Conservation (phyloP, 371 early-diverging fungal species). For the Parasitella parasitica region DNA sequence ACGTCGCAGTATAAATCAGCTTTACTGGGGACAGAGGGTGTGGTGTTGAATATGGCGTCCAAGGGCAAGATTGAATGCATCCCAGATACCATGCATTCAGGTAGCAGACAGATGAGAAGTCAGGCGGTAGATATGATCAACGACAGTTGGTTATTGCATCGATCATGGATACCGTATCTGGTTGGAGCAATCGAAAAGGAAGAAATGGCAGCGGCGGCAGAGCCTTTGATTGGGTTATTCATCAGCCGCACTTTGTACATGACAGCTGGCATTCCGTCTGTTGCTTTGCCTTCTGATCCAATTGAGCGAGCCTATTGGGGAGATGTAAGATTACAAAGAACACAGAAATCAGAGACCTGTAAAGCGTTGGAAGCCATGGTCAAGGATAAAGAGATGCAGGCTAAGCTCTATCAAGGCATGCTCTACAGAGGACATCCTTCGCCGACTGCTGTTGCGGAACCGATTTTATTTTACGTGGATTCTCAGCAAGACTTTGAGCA, state of each 20-base stretch:
- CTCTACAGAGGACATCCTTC: background rate
- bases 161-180: conserved; percentile 34
- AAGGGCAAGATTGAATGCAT: conserved; percentile 11
- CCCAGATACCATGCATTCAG: conserved; percentile 13
- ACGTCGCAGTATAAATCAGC: conserved; percentile 47
- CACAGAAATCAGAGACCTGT: conserved; percentile 2
- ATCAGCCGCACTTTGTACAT: conserved; percentile 22
- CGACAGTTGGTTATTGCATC: conserved; percentile 39
- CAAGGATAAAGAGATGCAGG: background rate
- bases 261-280: conserved; percentile 34
- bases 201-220: background rate
- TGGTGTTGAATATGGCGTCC: background rate
- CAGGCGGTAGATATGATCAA: conserved; percentile 31
- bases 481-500: conserved; percentile 10
- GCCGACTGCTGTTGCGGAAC: background rate
- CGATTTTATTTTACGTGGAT: conserved; percentile 26
- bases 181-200: background rate
- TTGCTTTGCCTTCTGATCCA: conserved; percentile 36
- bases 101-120: conserved; percentile 15
- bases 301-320: conserved; percentile 25
- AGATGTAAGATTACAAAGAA: conserved; percentile 12
- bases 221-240: conserved; percentile 11
- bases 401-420: background rate
- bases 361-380: background rate
- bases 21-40: conserved; percentile 50